Percentiles rank a stretch among this genome's conserved stretches.
phyloP scores from a whole-genome alignment of 1,284 basidiomycete species.

The Psilocybe mexicana region DNA sequence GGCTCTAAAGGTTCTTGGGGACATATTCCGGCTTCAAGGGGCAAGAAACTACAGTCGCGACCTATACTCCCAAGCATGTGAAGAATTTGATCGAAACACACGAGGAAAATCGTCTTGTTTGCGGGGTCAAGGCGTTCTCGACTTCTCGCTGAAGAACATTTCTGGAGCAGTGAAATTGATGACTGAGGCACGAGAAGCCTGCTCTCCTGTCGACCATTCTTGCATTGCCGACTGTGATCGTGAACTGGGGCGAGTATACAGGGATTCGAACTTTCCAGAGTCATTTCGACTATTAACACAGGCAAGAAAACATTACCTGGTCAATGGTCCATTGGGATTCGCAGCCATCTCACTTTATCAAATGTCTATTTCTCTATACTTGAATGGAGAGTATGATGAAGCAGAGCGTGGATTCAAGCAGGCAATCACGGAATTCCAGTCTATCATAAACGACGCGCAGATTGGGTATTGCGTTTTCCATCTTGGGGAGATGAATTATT shows the following conservation, averaged over 20 bases:
- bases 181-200: not conserved
- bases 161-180: not conserved
- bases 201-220: not conserved
- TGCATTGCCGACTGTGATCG: constrained; percentile 1
- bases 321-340: not conserved
- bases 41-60: not conserved
- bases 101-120: not conserved
- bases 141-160: not conserved
- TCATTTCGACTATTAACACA: not conserved
- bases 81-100: not conserved
- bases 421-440: not conserved
- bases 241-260: not conserved
- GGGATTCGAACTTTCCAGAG: not conserved
- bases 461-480: constrained; percentile 3
- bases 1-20: not conserved
- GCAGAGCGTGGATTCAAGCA: not conserved
- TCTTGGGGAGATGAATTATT: not conserved
- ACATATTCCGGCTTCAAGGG: not conserved
- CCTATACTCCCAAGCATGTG: not conserved
- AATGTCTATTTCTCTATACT: not conserved
- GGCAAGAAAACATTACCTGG: not conserved
- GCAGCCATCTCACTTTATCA: constrained; percentile 1
- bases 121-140: not conserved
- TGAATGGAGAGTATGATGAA: not conserved
- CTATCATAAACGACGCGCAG: not conserved